phyloP scores from a whole-genome alignment of 345 rosid species.

The Boechera retrofracta region DNA sequence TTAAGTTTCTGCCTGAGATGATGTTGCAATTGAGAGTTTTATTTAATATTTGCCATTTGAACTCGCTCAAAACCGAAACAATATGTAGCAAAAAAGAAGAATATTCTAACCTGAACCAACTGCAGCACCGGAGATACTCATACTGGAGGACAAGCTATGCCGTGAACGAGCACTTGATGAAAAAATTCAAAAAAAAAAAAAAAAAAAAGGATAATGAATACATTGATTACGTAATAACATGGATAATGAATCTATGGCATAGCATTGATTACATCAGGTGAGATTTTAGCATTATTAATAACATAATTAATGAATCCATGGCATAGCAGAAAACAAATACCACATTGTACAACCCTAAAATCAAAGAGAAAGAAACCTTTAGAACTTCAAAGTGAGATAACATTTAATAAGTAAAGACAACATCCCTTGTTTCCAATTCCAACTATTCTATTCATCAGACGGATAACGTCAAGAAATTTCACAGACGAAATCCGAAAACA shows the following conservation, averaged over 20 bases:
- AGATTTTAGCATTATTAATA: not conserved
- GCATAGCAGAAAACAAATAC: not conserved
- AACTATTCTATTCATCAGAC: conserved; percentile 2
- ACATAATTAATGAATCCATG: conserved; percentile 11
- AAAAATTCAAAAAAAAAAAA: not conserved
- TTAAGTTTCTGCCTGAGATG: conserved; percentile 58
- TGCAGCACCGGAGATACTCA: conserved; percentile 82
- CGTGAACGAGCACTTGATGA: conserved; percentile 7
- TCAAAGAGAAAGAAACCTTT: not conserved
- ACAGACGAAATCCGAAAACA: conserved; percentile 15
- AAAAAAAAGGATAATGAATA: not conserved
- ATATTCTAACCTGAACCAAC: conserved; percentile 66
- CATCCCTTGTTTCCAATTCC: not conserved
- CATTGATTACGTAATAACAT: too few relatives aligned
- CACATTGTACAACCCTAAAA: not conserved
- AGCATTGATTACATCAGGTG: not conserved
- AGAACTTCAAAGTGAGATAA: too few relatives aligned
- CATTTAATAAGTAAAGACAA: not conserved
- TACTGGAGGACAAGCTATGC: conserved; percentile 42
- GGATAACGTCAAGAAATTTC: not conserved
- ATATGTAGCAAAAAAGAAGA: not conserved
- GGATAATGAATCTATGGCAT: too few relatives aligned
- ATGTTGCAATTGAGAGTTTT: conserved; percentile 11
- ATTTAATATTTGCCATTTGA: not conserved
- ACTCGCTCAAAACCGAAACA: conserved; percentile 9